Evolutionary conservation across 768 basidiomycete genomes (phyloP).

Genomic region (Lactifluus volemus): DNA sequence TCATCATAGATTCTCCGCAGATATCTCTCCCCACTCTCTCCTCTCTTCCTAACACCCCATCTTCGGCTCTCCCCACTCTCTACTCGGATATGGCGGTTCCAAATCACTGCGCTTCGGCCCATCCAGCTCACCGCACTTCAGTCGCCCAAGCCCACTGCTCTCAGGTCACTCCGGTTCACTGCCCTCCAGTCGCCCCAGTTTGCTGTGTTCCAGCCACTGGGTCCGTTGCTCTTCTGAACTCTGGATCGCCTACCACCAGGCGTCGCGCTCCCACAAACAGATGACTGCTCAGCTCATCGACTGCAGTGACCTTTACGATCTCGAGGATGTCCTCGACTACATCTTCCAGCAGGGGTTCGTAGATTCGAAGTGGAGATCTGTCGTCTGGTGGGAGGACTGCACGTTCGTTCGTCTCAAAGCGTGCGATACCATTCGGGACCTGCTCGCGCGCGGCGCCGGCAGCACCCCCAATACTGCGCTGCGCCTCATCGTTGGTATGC

Average conservation of each 20-base stretch:
- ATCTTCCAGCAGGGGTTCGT: slow-evolving; percentile 40
- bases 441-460: slow-evolving; percentile 31
- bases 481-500: slow-evolving; percentile 38
- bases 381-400: slow-evolving; percentile 38
- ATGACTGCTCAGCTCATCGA: slow-evolving; percentile 41
- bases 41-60: not conserved
- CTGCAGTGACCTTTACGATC: slow-evolving; percentile 34
- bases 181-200: not conserved
- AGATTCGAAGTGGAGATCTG: slow-evolving; percentile 34
- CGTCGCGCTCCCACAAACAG: slow-evolving; percentile 34
- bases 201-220: not conserved
- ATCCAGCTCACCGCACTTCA: not conserved
- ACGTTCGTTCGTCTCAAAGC: slow-evolving; percentile 32
- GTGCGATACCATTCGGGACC: slow-evolving; percentile 30
- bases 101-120: not conserved
- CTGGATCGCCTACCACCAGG: slow-evolving; percentile 42
- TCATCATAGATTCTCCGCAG: not conserved
- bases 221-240: slow-evolving; percentile 27
- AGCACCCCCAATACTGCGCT: slow-evolving; percentile 36
- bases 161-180: not conserved
- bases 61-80: not conserved
- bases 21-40: not conserved
- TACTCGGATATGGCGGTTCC: not conserved
- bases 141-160: not conserved
- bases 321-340: slow-evolving; percentile 42